Base-by-base conservation (phyloP, 805 yeast species). In the Danielozyma ontarioensis region DNA sequence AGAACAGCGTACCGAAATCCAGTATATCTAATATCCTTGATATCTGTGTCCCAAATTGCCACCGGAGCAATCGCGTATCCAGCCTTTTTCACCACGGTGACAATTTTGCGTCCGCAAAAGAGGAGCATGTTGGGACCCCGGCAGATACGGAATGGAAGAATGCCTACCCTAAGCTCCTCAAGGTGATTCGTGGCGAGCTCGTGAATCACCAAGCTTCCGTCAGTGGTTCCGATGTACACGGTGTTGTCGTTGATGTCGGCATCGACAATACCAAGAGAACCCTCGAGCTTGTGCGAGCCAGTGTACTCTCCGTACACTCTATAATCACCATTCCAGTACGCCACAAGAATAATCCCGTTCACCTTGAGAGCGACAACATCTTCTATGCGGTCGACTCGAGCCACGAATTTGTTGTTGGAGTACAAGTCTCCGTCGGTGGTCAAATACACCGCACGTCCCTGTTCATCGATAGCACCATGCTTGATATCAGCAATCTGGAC, bases 61-160 rank as follows among this genome's bases (percentile, higher is more conserved):
- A 31, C 37, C 11, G 24, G 27, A 13, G 13, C n/a, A 10, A 37
- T 14, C 2, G 18, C 28, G 25, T 28, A 33, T 6, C 22, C 22
- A 10, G 22, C 10, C 8, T 6, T 6, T 10, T 19, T 10, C 11
- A 8, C n/a, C 11, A 10, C 13, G 25, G 4, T 5, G 25, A 23
- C 13, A 23, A 10, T 23, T 5, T 23, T 5, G n/a, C n/a, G n/a
- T 6, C 12, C 13, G 25, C 11, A 12, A 13, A 12, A 10, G 25
- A 23, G 5, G 12, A 23, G 25, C 11, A 23, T 13, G 11, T n/a
- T 5, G 25, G 25, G 13, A 10, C 13, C 13, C n/a, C n/a, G n/a
- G n/a, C n/a, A n/a, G n/a, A n/a, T n/a, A n/a, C n/a, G n/a, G n/a
- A n/a, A n/a, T n/a, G n/a, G n/a, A n/a, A n/a, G n/a, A n/a, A n/a